Evolutionary conservation across 768 basidiomycete genomes (phyloP).

Genomic region (Collybia mongolica): DNA sequence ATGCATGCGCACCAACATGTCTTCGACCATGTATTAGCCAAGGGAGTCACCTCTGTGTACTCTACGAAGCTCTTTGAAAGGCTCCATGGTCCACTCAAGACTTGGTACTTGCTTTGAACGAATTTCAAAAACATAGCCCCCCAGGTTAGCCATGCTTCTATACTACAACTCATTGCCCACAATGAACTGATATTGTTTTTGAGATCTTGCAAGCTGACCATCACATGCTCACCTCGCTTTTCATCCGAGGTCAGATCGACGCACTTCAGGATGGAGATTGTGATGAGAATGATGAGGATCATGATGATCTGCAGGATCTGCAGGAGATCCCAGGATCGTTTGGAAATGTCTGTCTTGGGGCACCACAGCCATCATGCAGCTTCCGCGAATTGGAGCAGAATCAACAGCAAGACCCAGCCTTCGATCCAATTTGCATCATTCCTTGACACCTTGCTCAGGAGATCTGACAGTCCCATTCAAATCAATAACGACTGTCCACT

Average conservation of each 20-base stretch:
- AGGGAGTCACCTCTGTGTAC: slow-evolving; percentile 28
- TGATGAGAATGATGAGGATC: background rate
- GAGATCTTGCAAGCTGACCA: slow-evolving; percentile 13
- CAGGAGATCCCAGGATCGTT: background rate
- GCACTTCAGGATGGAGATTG: background rate
- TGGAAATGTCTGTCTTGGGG: slow-evolving; percentile 6
- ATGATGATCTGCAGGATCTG: background rate
- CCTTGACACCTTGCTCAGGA: background rate
- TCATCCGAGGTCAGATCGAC: slow-evolving; percentile 12
- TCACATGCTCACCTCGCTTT: background rate
- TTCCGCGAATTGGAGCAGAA: slow-evolving; percentile 5
- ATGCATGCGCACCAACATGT: slow-evolving; percentile 29
- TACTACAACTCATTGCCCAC: background rate
- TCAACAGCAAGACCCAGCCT: background rate
- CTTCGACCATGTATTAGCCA: slow-evolving; percentile 26
- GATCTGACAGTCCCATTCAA: background rate
- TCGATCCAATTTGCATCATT: background rate
- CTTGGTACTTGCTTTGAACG: slow-evolving; percentile 20
- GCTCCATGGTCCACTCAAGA: slow-evolving; percentile 25
- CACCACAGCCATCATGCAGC: background rate
- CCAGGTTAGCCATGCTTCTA: slow-evolving; percentile 21
- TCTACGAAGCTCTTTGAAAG: slow-evolving; percentile 31
- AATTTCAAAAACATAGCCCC: slow-evolving; percentile 31
- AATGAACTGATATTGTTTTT: background rate
- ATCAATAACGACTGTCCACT: background rate